A percentile compares a stretch with the other conserved stretches of the same genome.
Conservation (phyloP, 1,284 basidiomycete species). For the Mycena sp. region DNA sequence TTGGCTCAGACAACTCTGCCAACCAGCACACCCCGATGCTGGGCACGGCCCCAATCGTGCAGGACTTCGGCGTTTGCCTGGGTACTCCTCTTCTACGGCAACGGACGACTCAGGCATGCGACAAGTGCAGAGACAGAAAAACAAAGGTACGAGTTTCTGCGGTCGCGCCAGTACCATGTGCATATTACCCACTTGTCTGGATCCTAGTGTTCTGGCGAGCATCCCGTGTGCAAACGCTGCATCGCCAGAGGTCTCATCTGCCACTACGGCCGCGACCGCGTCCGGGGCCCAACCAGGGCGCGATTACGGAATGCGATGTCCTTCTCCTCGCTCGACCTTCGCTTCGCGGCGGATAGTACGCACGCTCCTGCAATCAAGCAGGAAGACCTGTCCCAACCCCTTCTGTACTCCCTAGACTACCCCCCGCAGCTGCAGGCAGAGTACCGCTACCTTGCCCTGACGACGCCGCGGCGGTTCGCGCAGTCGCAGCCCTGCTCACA, state of each 20-base stretch:
- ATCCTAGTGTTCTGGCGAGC: constrained; percentile 62
- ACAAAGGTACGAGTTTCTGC: constrained; percentile 54
- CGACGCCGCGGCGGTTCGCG: not conserved
- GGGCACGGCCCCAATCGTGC: not conserved
- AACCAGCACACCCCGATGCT: not conserved
- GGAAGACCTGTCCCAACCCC: constrained; percentile 4
- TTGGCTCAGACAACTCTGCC: constrained; percentile 25
- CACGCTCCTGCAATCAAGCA: not conserved
- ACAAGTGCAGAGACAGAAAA: constrained; percentile 66
- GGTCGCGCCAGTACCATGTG: not conserved
- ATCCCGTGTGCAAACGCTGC: constrained; percentile 60
- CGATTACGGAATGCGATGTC: constrained; percentile 32
- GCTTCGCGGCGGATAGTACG: constrained; percentile 2
- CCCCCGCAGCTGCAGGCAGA: not conserved
- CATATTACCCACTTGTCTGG: not conserved
- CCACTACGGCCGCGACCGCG: constrained; percentile 54
- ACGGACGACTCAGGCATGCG: constrained; percentile 63
- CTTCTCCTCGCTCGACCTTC: constrained; percentile 23
- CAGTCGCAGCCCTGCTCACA: constrained; percentile 2
- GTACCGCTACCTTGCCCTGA: not conserved
- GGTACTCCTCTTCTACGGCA: constrained; percentile 45
- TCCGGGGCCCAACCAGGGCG: constrained; percentile 45
- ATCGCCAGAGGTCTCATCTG: constrained; percentile 56
- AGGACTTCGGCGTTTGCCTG: constrained; percentile 4
- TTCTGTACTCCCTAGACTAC: not conserved